Evolutionary conservation across 257 asterid genomes (phyloP), one percentile per base, ranked within the genome.

Genomic region (Paraleonurus japonicus): DNA sequence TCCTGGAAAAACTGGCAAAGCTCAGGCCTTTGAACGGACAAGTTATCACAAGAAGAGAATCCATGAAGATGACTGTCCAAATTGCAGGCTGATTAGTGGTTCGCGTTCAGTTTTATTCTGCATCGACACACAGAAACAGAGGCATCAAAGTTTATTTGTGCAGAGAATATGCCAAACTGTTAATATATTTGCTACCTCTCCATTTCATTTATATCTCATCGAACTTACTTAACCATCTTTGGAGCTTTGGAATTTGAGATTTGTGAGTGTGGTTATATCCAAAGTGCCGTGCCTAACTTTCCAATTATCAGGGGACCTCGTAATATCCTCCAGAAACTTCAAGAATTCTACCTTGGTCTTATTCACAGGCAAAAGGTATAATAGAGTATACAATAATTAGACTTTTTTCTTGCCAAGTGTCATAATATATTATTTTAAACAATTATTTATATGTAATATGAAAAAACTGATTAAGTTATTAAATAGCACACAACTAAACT

Each of bases 31-130:
- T 72, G 65, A 76, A 71, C 0, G 89, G 75, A 54, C 81, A 75
- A 76, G 16, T 72, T 17, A 79, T 48, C 41, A 69, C 2, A 10
- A 76, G 32, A 24, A 80, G 64, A 45, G 91, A 79, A 61, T 72
- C 91, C 97, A 91, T 91, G 60, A 28, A 33, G 26, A 19, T 17
- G 7, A 7, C 2, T 50, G 12, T 50, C 7, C 5, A 15, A 19
- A 51, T 7, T 6, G 59, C 5, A 9, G 28, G n/a, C 57, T 16
- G 24, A 2, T 22, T 17, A 19, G 8, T 53, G 1, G 60, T 17
- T 51, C 5, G 16, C 5, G 50, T 13, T 13, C 17, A 41, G 50
- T 11, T 35, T 51, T 53, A 53, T 19, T 17, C 5, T 19, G 27
- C 60, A 53, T 7, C 60, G 27, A 53, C 1, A 20, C 28, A 17